phyloP scores from a whole-genome alignment of 148 eudicot genomes.

The Silene latifolia region DNA sequence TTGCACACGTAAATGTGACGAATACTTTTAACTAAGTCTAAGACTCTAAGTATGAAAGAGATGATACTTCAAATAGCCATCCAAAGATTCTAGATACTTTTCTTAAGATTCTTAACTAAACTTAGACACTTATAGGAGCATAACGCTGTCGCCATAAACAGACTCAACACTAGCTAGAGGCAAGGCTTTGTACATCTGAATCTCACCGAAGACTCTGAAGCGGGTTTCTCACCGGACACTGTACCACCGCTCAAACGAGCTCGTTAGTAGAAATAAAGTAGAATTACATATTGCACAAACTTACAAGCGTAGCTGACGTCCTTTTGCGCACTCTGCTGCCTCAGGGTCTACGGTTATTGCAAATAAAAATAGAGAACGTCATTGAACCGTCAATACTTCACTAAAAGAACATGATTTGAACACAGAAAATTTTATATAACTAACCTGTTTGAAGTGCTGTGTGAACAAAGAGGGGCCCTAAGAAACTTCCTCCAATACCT shows the following conservation, averaged over 20 bases:
- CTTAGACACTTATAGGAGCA: background rate
- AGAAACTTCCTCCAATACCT: slow-evolving; percentile 97
- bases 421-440: background rate
- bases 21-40: background rate
- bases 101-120: background rate
- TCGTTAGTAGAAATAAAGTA: background rate
- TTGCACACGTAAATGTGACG: background rate
- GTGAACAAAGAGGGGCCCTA: slow-evolving; percentile 97
- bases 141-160: background rate
- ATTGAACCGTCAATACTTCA: slow-evolving; percentile 2
- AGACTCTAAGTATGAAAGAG: background rate
- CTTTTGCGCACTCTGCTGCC: slow-evolving; percentile 66
- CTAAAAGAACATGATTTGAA: background rate
- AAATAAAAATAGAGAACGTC: slow-evolving; percentile 1
- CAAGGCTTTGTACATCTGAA: background rate
- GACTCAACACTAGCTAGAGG: background rate
- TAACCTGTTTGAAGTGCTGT: slow-evolving; percentile 99
- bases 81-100: background rate
- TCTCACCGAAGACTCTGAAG: background rate
- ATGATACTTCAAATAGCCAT: background rate
- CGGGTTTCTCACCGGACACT: no score
- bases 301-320: slow-evolving; percentile 96
- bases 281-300: slow-evolving; percentile 20
- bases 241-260: background rate
- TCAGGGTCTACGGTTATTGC: slow-evolving; percentile 53